Evolutionary conservation across 2,329 filamentous ascomycete species (phyloP).

Genomic region (Apiospora malaysiana): DNA sequence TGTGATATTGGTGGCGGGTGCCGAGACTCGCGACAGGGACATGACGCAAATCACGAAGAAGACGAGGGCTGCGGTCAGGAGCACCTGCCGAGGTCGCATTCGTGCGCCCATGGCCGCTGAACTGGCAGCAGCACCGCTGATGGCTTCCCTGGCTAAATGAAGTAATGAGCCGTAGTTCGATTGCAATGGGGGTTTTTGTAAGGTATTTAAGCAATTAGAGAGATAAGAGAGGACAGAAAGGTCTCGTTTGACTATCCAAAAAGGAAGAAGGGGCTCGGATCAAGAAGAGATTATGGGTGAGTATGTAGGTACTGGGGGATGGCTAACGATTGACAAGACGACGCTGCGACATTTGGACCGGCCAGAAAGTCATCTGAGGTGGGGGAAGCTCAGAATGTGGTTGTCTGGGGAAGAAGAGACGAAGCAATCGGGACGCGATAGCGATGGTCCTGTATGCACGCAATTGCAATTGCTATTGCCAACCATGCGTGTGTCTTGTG

Average conservation of each 20-base stretch:
- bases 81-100: constrained; percentile 47
- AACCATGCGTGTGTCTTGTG: constrained; percentile 3
- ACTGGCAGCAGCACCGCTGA: constrained; percentile 14
- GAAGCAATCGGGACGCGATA: not conserved
- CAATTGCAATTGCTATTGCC: too few species aligned
- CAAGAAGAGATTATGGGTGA: constrained; percentile 1
- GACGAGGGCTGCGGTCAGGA: constrained; percentile 42
- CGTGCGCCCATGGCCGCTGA: constrained; percentile 23
- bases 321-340: constrained; percentile 17
- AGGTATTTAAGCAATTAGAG: not conserved
- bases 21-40: constrained; percentile 34
- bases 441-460: constrained; percentile 4
- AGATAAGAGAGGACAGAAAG: not conserved
- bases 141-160: not conserved
- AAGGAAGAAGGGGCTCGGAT: not conserved
- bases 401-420: constrained; percentile 7
- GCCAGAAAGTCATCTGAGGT: constrained; percentile 17
- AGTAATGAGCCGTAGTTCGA: not conserved
- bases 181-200: not conserved
- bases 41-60: constrained; percentile 46
- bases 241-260: not conserved
- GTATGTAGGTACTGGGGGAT: not conserved
- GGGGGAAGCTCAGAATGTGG: constrained; percentile 11
- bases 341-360: constrained; percentile 18
- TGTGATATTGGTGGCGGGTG: constrained; percentile 31